Evolutionary conservation across 2,329 filamentous ascomycete species (phyloP), one percentile per base, ranked within the genome.

Genomic region (Penicillium glabrum): DNA sequence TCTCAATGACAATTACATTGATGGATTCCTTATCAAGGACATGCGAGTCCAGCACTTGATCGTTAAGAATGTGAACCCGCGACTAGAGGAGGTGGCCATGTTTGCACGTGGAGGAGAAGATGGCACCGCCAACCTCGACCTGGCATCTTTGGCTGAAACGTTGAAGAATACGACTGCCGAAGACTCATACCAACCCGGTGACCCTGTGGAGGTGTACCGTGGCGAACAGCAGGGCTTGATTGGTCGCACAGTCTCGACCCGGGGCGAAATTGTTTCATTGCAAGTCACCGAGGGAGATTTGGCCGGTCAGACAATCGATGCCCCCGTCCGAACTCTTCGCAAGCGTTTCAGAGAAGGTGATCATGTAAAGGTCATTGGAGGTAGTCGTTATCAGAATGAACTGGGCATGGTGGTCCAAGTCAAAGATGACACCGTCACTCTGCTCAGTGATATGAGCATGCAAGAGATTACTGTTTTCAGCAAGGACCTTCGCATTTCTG

Each of bases 281-380:
- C 82, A 86, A 57, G 92, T 98, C 16, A 89, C 86, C 1, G 89
- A 96, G 68, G 95, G 95, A 46, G 88, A 90, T 41, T 81, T 98
- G 27, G 81, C 80, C 51, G 93, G 93, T 10, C 90, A 96, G 72
- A 87, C 84, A 5, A 95, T 99, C 46, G 93, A 98, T 72, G 93
- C 96, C 11, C 95, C 95, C 1, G 89, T 92, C 61, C 96, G 95
- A 76, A 90, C 91, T 45, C 82, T 99, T 26, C 90, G 95, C 56
- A 99, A 99, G 77, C 86, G 91, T 29, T 99, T 99, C 83, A 87
- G 85, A 63, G 84, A 93, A 60, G 95, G 95, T 80, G 95, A 99
- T 69, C 95, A 99, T 71, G 95, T 99, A 79, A 98, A 98, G 79
- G 95, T 99, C 65, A 96, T 97, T 71, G 93, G 95, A 54, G 93